Base-by-base conservation (phyloP, 139 green algal genomes). In the Penium margaritaceum region DNA sequence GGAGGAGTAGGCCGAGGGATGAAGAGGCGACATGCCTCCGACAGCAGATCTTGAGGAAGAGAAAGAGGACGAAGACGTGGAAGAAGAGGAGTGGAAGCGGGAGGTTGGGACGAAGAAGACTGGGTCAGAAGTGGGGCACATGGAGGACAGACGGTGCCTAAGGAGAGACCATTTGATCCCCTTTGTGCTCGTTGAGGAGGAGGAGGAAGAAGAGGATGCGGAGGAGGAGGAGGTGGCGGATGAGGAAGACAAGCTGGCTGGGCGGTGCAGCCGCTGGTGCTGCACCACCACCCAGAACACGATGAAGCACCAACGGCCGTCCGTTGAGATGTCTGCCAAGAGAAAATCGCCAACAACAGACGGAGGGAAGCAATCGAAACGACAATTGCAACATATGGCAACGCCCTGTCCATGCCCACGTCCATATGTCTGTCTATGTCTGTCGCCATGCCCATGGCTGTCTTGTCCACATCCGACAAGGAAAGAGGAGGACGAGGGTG, bases 251-350 rank as follows among this genome's bases (percentile, higher is more conserved):
- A n/a, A n/a, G n/a, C n/a, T n/a, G n/a, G n/a, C n/a, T n/a, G n/a
- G n/a, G n/a, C n/a, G n/a, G n/a, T n/a, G n/a, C n/a, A n/a, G n/a
- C 36, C 24, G n/a, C 9, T 37, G n/a, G 9, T 32, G 36, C n/a
- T 55, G 71, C 29, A 63, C 24, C 36, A 78, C 34, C 33, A 79
- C 72, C 63, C 64, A 74, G 41, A 79, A 74, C 29, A 74, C 63
- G 1, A 79, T 1, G 41, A 76, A 76, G 54, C 72, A 79, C 72
- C 72, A 79, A 12, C 43, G 43, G 34, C 72, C 72, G 34, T 79
- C 72, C 41, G 72, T 74, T 19, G 35, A 75, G 3, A 79, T 36
- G 32, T 79, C 72, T 79, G 21, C 27, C 5, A 27, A 5, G 27
- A 38, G 1, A 14, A 27, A 37, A 24, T 29, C n/a, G 24, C 1